Conservation (phyloP, 108 stramenopile species). For the Licmophora abbreviata region DNA sequence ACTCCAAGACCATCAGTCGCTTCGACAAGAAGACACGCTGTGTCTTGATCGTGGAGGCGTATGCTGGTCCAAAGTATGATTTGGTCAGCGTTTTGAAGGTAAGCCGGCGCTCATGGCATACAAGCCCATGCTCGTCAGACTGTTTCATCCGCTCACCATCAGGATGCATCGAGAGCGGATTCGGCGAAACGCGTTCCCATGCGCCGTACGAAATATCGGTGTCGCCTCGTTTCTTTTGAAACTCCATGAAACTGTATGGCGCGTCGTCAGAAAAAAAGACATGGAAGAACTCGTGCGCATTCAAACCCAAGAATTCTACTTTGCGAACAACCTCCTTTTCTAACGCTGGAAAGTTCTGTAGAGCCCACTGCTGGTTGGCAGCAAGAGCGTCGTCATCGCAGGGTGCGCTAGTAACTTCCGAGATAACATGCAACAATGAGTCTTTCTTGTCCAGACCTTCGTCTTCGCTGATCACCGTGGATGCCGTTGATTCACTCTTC, state of each 20-base stretch:
- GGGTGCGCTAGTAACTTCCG: too few species aligned
- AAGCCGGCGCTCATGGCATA: constrained; percentile 38
- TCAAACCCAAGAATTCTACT: constrained; percentile 44
- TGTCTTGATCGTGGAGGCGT: constrained; percentile 59
- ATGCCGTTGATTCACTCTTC: background rate
- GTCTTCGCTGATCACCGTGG: background rate
- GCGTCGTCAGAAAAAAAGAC: constrained; percentile 77
- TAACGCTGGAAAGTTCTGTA: constrained; percentile 40
- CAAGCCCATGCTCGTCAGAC: constrained; percentile 6
- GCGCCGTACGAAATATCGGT: constrained; percentile 55
- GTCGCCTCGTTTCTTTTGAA: constrained; percentile 62
- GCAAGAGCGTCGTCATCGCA: too few species aligned
- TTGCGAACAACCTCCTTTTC: constrained; percentile 31
- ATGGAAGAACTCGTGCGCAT: constrained; percentile 59
- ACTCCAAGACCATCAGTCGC: constrained; percentile 54
- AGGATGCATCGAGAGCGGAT: background rate
- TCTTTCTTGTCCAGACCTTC: too few species aligned
- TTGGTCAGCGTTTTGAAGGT: constrained; percentile 68
- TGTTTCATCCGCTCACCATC: background rate
- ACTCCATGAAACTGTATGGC: constrained; percentile 65
- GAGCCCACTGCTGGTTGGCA: too few species aligned
- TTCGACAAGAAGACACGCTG: constrained; percentile 56
- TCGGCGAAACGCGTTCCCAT: constrained; percentile 35
- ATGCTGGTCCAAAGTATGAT: constrained; percentile 71
- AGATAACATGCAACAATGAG: too few species aligned